Evolutionary conservation across 768 basidiomycete genomes (phyloP), one percentile per base, ranked within the genome.

Genomic region (Mycena filopes): DNA sequence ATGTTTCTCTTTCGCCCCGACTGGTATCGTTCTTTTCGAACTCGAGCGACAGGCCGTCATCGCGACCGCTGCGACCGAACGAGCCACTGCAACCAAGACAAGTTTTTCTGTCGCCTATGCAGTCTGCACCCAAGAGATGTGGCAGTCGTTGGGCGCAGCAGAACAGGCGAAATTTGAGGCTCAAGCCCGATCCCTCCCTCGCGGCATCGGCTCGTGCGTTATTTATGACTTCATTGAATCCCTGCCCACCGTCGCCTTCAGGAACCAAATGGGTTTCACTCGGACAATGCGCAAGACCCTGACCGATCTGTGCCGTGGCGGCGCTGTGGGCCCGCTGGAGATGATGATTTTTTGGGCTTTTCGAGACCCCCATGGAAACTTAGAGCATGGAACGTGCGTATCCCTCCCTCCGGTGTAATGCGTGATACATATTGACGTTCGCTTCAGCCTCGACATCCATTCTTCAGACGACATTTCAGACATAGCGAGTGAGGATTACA

Each of bases 351-450:
- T 55, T 26, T 55, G 53, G 53, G 53, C 36, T 23, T 26, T 20
- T 41, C 53, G 53, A 20, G 53, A 41, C 3, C n/a, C 9, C 23
- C 21, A n/a, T 33, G 53, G 53, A 18, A 36, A 55, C 3, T 18
- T 55, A 33, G 36, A 20, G 13, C 23, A 55, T 33, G 53, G 53
- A 55, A 33, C 41, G 53, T 55, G 41, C n/a, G 53, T 23, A 21
- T 41, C 28, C n/a, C n/a, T n/a, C n/a, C 31, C 6, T 33, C 33
- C 33, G 12, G 36, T 21, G 53, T n/a, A n/a, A n/a, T n/a, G n/a
- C n/a, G 7, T 41, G n/a, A 18, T 20, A 4, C 31, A 4, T 18
- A n/a, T n/a, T 38, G 53, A 40, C 26, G 29, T 26, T 40, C 20
- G 13, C 53, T 41, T 7, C 53, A 55, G 53, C 6, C 15, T 55